phyloP scores from a whole-genome alignment of 1,284 basidiomycete genomes.

The Golubevia sp. region DNA sequence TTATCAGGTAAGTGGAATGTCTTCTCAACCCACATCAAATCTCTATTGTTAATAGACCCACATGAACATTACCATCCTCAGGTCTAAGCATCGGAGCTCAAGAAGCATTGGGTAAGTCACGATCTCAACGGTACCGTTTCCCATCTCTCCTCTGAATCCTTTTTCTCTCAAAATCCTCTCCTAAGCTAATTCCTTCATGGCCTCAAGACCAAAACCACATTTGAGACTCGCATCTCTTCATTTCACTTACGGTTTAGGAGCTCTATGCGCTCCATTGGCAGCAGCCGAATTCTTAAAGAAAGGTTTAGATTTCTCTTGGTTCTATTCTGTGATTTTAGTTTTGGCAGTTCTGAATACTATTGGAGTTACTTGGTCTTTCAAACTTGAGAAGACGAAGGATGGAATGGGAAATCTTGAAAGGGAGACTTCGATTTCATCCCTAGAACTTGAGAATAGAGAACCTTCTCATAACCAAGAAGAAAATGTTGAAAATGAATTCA shows the following conservation, averaged over 20 bases:
- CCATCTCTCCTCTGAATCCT: too few species aligned
- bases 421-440: slow-evolving; percentile 5
- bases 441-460: background rate
- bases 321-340: slow-evolving; percentile 23
- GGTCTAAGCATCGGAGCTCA: background rate
- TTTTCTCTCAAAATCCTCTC: background rate
- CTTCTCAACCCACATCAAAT: too few species aligned
- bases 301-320: slow-evolving; percentile 23
- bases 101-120: background rate
- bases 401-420: slow-evolving; percentile 8
- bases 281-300: slow-evolving; percentile 22
- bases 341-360: slow-evolving; percentile 15
- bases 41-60: too few species aligned
- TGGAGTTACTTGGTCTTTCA: slow-evolving; percentile 21
- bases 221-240: slow-evolving; percentile 27
- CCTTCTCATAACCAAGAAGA: slow-evolving; percentile 3
- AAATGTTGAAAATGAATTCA: background rate
- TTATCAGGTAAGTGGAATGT: slow-evolving; percentile 20
- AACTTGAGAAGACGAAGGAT: slow-evolving; percentile 19
- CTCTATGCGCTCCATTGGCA: slow-evolving; percentile 30
- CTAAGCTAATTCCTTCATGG: slow-evolving; percentile 23
- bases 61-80: too few species aligned
- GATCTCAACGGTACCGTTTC: too few species aligned
- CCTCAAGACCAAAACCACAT: slow-evolving; percentile 20
- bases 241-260: slow-evolving; percentile 38